Conservation (phyloP, 2,329 filamentous ascomycete species). For the Aspergillus piperis region DNA sequence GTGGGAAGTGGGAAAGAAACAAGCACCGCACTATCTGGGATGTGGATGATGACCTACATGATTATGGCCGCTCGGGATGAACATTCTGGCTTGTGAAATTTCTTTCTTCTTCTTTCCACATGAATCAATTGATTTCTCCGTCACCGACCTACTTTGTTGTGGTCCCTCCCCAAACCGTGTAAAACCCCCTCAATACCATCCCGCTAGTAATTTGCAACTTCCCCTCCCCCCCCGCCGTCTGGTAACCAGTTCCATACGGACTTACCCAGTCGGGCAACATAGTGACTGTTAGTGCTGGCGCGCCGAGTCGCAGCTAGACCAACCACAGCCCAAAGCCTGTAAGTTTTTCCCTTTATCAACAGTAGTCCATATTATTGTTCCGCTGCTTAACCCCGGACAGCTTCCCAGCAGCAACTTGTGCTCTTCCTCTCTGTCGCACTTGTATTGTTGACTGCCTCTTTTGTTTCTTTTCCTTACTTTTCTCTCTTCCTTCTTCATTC, state of each 20-base stretch:
- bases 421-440: not conserved
- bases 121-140: not conserved
- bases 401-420: not conserved
- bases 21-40: not conserved
- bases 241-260: conserved; percentile 11
- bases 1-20: not conserved
- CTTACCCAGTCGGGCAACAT: conserved; percentile 13
- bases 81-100: not conserved
- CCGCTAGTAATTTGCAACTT: not conserved
- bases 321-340: not conserved
- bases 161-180: not conserved
- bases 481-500: not conserved
- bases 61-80: not conserved
- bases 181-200: not conserved
- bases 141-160: not conserved
- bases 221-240: not conserved
- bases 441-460: not conserved
- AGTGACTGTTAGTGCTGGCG: not conserved
- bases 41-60: too few species aligned
- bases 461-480: not conserved
- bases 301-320: not conserved
- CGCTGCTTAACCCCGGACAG: conserved; percentile 5
- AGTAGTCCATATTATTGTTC: conserved; percentile 3
- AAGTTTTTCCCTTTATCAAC: conserved; percentile 7
- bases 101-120: not conserved